These are phyloP conservation scores for Adansonia madagascariensis DNA, from an alignment of 441 rosid species.

Conservation along the genomic window DNA sequence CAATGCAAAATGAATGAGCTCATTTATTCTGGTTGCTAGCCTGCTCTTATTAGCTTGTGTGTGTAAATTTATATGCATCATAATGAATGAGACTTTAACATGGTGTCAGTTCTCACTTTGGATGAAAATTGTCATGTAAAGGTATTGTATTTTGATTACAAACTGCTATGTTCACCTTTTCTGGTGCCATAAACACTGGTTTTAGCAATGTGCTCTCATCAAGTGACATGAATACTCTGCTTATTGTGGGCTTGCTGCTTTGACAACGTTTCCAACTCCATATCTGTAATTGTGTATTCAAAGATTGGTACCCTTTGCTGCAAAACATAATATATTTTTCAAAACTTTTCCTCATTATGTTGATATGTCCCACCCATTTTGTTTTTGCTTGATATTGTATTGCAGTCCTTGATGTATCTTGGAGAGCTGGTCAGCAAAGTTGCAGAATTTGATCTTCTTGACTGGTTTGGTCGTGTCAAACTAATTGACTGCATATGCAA, in stretches of 20 bases:
- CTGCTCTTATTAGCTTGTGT: not conserved
- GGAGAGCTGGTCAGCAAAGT: slow-evolving; percentile 68
- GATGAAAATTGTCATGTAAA: slow-evolving; percentile 4
- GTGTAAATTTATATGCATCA: not conserved
- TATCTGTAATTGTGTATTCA: not conserved
- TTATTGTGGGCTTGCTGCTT: not conserved
- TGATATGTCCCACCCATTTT: not conserved
- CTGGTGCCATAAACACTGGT: not conserved
- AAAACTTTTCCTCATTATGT: not conserved
- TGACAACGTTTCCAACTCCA: slow-evolving; percentile 1
- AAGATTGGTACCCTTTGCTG: slow-evolving; percentile 6
- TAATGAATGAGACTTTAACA: not conserved
- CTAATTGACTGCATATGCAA: slow-evolving; percentile 78
- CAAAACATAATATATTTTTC: not conserved
- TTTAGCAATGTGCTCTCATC: not conserved
- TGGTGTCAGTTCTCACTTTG: not conserved
- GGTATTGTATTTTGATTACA: slow-evolving; percentile 2
- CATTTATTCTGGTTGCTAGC: not conserved
- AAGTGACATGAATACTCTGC: not conserved
- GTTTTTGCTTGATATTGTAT: slow-evolving; percentile 25
- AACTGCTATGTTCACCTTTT: slow-evolving; percentile 10
- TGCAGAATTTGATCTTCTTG: slow-evolving; percentile 78
- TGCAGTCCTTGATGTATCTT: slow-evolving; percentile 67
- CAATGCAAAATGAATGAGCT: not conserved
- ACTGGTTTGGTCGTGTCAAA: slow-evolving; percentile 86